These are phyloP conservation scores for Leccinum colubrinum DNA, from an alignment of 1,284 basidiomycete species.

Conservation along the genomic window DNA sequence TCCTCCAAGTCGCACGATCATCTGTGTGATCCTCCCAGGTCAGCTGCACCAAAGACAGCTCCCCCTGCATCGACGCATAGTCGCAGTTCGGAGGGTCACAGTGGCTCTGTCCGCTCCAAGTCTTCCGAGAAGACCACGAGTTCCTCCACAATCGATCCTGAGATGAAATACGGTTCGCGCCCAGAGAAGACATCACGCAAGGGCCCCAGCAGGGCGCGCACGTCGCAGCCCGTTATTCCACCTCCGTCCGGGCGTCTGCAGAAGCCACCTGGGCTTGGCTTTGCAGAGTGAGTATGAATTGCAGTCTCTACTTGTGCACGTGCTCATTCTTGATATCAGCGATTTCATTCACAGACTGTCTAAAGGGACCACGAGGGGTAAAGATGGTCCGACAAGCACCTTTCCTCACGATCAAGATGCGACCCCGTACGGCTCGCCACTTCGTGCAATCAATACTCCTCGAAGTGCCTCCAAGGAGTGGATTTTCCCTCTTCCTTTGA, in stretches of 20 bases:
- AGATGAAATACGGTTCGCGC: constrained; percentile 10
- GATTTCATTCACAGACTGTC: constrained; percentile 30
- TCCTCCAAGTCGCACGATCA: constrained; percentile 25
- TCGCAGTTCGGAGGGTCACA: constrained; percentile 14
- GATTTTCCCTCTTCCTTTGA: constrained; percentile 70
- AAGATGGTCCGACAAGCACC: constrained; percentile 9
- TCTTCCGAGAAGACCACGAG: constrained; percentile 16
- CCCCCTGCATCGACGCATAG: constrained; percentile 11
- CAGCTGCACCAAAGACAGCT: constrained; percentile 9
- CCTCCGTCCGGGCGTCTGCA: constrained; percentile 19
- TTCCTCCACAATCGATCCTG: constrained; percentile 5
- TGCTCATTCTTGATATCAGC: constrained; percentile 17
- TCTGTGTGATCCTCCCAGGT: constrained; percentile 18
- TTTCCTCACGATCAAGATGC: constrained; percentile 34
- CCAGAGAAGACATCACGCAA: constrained; percentile 13
- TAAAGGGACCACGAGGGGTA: constrained; percentile 11
- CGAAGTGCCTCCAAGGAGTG: constrained; percentile 43
- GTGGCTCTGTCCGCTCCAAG: constrained; percentile 11
- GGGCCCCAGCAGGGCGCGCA: constrained; percentile 11
- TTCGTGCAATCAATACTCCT: constrained; percentile 38
- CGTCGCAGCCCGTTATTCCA: constrained; percentile 29
- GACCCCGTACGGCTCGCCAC: constrained; percentile 33
- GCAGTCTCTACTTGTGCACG: not conserved
- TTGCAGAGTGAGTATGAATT: constrained; percentile 28
- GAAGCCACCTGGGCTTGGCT: constrained; percentile 22